phyloP scores from a whole-genome alignment of 371 early-diverging fungal species.

The Syncephalastrum racemosum region DNA sequence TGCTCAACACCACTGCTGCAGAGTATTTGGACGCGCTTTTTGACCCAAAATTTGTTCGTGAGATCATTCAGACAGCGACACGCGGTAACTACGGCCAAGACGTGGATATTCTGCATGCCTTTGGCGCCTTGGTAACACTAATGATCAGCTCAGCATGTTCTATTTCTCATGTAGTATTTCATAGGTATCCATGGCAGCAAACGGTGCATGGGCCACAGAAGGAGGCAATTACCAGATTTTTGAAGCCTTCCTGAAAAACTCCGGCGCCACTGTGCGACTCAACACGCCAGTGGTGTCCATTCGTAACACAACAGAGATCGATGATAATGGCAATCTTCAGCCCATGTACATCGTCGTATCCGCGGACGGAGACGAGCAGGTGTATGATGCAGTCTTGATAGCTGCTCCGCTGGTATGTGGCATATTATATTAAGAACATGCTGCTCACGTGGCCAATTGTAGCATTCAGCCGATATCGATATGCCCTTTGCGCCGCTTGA shows the following conservation, averaged over 20 bases:
- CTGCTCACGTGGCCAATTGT: not conserved
- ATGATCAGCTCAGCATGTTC: not conserved
- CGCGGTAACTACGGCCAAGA: conserved; percentile 76
- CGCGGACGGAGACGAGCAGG: conserved; percentile 31
- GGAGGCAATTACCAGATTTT: conserved; percentile 71
- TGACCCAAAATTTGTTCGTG: conserved; percentile 32
- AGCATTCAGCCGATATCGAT: conserved; percentile 17
- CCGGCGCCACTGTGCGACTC: conserved; percentile 49
- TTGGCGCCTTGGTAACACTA: conserved; percentile 53
- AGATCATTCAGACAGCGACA: conserved; percentile 60
- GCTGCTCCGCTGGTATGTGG: conserved; percentile 56
- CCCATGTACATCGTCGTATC: conserved; percentile 42
- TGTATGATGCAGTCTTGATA: conserved; percentile 58
- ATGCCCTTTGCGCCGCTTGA: conserved; percentile 21
- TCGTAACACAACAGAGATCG: conserved; percentile 35
- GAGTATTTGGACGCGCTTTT: conserved; percentile 42
- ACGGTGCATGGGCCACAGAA: conserved; percentile 53
- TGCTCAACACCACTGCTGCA: conserved; percentile 36
- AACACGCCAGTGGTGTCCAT: conserved; percentile 41
- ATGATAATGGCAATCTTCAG: conserved; percentile 15
- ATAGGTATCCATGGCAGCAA: conserved; percentile 54
- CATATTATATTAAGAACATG: not conserved
- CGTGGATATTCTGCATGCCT: conserved; percentile 57
- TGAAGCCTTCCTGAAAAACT: conserved; percentile 56
- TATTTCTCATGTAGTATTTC: not conserved